phyloP scores from a whole-genome alignment of 495 filamentous ascomycete species.

The Podospora pseudoanserina region DNA sequence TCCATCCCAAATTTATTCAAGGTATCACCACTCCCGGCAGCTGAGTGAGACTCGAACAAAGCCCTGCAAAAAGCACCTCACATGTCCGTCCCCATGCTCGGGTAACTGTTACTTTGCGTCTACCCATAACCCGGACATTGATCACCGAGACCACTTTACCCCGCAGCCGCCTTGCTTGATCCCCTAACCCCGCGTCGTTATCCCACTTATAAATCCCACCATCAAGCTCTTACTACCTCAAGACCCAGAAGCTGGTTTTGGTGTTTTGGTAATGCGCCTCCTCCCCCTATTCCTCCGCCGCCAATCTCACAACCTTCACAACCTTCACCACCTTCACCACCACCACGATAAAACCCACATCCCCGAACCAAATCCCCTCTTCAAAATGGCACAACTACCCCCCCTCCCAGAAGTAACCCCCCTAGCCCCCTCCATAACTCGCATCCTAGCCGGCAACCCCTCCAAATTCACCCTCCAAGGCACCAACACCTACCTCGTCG shows the following conservation, averaged over 20 bases:
- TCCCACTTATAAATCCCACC: neutral
- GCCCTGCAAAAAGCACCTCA: neutral
- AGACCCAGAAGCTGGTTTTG: neutral
- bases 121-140: neutral
- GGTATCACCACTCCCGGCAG: neutral
- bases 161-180: neutral
- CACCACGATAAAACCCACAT: neutral
- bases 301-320: neutral
- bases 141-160: neutral
- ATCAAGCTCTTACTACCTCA: neutral
- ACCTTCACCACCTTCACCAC: too few relatives aligned
- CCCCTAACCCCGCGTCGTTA: neutral
- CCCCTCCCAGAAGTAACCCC: conserved; percentile 62
- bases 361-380: neutral
- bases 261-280: neutral
- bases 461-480: conserved; percentile 62
- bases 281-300: neutral
- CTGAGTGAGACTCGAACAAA: neutral
- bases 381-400: conserved; percentile 39
- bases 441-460: conserved; percentile 79
- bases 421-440: conserved; percentile 62
- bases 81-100: neutral
- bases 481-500: conserved; percentile 86
- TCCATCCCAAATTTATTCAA: neutral
- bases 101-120: neutral